phyloP scores from a whole-genome alignment of 2,329 filamentous ascomycete species.

The Calonectria henricotiae region DNA sequence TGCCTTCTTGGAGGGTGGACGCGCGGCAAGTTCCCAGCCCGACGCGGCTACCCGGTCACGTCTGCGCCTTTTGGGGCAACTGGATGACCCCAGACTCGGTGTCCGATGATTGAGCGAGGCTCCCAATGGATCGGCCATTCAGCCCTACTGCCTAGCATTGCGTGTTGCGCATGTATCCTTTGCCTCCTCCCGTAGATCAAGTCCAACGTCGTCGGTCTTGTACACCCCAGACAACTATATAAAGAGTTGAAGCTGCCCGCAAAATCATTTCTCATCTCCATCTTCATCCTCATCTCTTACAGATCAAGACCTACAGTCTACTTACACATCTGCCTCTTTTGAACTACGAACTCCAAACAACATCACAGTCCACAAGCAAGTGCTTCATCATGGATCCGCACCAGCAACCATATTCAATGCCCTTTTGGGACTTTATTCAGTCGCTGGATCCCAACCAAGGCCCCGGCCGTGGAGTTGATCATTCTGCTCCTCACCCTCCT shows the following conservation, averaged over 20 bases:
- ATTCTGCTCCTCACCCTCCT: conserved; percentile 52
- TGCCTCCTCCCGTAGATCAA: conserved; percentile 27
- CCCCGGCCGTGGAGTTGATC: conserved; percentile 60
- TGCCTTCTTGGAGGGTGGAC: conserved; percentile 37
- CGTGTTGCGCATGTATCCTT: conserved; percentile 33
- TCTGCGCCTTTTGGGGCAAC: conserved; percentile 10
- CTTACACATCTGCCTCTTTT: conserved; percentile 1
- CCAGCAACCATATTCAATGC: conserved; percentile 47
- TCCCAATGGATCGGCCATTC: conserved; percentile 48
- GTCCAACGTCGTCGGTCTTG: not conserved
- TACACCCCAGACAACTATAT: conserved; percentile 9
- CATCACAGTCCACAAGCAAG: conserved; percentile 32
- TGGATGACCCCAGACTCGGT: conserved; percentile 22
- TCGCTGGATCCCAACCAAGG: conserved; percentile 54
- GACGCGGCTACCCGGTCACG: conserved; percentile 26
- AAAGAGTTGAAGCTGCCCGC: not conserved
- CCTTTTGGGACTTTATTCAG: conserved; percentile 59
- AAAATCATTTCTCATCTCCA: conserved; percentile 21
- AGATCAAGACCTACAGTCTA: conserved; percentile 32
- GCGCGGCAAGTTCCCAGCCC: conserved; percentile 47
- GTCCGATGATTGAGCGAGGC: conserved; percentile 32
- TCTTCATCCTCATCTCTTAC: conserved; percentile 31
- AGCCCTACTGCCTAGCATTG: conserved; percentile 48
- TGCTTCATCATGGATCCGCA: conserved; percentile 49
- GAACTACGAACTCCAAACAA: conserved; percentile 20